Percentiles rank a stretch among this genome's conserved stretches.
phyloP scores from a whole-genome alignment of 2,329 filamentous ascomycete species.

The Colletotrichum cereale region DNA sequence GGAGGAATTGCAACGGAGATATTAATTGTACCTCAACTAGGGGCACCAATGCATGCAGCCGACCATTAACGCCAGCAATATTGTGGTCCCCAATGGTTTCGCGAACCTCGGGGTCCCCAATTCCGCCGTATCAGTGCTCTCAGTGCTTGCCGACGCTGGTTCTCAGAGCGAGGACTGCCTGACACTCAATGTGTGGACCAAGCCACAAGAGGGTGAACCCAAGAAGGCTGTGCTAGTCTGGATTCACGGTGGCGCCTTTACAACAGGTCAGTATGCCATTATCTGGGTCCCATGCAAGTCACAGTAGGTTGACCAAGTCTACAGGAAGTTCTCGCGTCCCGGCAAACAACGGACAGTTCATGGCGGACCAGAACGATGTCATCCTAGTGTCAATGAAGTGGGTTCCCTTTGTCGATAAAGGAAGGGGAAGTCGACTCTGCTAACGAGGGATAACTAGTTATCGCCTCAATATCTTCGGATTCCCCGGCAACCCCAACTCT shows the following conservation, averaged over 20 bases:
- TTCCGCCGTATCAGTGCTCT: constrained; percentile 10
- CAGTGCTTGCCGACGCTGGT: constrained; percentile 5
- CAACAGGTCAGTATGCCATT: constrained; percentile 44
- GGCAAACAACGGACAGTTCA: constrained; percentile 6
- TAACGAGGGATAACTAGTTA: constrained; percentile 46
- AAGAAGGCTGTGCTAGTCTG: constrained; percentile 59
- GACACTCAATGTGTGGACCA: constrained; percentile 60
- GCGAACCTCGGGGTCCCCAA: constrained; percentile 10
- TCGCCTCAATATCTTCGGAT: constrained; percentile 57
- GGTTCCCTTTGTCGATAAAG: not conserved
- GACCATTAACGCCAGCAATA: not conserved
- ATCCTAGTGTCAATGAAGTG: constrained; percentile 59
- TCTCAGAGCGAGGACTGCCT: constrained; percentile 54
- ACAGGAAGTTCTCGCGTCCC: constrained; percentile 50
- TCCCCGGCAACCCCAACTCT: constrained; percentile 48
- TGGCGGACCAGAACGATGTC: constrained; percentile 56
- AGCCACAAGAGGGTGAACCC: constrained; percentile 47
- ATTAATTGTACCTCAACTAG: constrained; percentile 9
- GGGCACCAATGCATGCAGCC: constrained; percentile 36
- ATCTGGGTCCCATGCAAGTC: too few relatives aligned
- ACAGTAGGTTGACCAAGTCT: constrained; percentile 43
- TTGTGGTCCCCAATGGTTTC: constrained; percentile 41
- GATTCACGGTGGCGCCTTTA: constrained; percentile 59
- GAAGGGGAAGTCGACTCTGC: not conserved
- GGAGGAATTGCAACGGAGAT: not conserved